phyloP scores from a whole-genome alignment of 2,329 filamentous ascomycete species.

The Tolypocladium cylindrosporum region DNA sequence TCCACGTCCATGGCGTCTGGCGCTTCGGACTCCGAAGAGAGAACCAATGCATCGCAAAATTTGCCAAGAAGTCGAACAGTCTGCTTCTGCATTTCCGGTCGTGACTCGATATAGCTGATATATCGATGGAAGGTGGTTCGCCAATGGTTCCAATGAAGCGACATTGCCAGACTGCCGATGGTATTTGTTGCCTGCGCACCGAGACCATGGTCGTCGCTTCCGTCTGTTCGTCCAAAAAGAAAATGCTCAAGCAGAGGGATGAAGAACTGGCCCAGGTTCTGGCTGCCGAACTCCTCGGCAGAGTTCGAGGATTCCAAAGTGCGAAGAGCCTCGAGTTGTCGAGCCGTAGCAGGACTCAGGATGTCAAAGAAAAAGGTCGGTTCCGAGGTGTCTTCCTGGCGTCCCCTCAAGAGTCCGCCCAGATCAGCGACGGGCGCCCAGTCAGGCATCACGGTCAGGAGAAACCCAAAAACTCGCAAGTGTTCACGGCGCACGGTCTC shows the following conservation, averaged over 20 bases:
- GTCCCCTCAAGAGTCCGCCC: constrained; percentile 49
- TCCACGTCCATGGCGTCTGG: constrained; percentile 35
- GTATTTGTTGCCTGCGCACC: constrained; percentile 78
- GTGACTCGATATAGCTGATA: constrained; percentile 69
- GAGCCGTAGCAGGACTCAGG: constrained; percentile 78
- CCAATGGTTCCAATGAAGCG: constrained; percentile 85
- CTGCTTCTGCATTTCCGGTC: constrained; percentile 76
- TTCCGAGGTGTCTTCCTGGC: constrained; percentile 53
- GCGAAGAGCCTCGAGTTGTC: constrained; percentile 74
- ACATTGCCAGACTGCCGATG: constrained; percentile 63
- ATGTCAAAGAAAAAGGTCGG: constrained; percentile 87
- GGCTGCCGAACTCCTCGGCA: constrained; percentile 55
- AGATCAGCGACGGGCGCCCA: constrained; percentile 70
- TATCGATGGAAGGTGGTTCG: constrained; percentile 76
- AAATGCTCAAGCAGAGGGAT: constrained; percentile 91
- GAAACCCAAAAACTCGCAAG: constrained; percentile 65
- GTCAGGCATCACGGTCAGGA: constrained; percentile 60
- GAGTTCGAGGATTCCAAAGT: constrained; percentile 61
- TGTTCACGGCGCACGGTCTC: constrained; percentile 81
- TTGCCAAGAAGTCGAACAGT: constrained; percentile 73
- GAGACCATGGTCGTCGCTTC: constrained; percentile 70
- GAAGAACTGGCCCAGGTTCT: constrained; percentile 77
- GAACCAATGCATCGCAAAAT: constrained; percentile 66
- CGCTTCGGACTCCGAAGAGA: constrained; percentile 35
- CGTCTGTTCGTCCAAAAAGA: constrained; percentile 69